Conservation (phyloP, 78 protist genomes). For the Monosiga brevicollis region DNA sequence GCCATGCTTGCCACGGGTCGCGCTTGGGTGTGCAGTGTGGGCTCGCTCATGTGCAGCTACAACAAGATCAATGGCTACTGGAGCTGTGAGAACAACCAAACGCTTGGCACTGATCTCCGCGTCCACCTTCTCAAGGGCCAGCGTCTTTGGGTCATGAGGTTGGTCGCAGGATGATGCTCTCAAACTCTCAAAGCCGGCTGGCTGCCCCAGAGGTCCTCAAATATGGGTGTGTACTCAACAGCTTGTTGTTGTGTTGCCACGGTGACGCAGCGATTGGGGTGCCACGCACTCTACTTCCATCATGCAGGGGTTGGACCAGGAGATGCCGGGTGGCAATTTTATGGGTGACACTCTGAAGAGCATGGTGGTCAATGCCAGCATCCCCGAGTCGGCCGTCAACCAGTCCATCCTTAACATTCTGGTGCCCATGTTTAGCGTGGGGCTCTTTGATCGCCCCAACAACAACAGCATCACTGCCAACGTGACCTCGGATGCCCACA, state of each 20-base stretch:
- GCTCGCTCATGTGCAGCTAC: constrained; percentile 35
- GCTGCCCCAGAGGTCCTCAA: too few relatives aligned
- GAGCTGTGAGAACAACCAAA: constrained; percentile 12
- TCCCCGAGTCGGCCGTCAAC: background rate
- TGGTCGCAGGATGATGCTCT: too few relatives aligned
- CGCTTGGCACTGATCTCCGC: constrained; percentile 3
- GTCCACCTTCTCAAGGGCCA: background rate
- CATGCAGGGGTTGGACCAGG: background rate
- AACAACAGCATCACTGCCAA: background rate
- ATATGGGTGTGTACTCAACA: too few relatives aligned
- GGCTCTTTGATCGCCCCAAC: background rate
- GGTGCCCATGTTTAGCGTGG: background rate
- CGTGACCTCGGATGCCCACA: background rate
- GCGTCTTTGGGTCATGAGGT: background rate
- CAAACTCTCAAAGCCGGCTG: too few relatives aligned
- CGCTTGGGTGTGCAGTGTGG: too few relatives aligned
- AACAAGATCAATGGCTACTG: constrained; percentile 21
- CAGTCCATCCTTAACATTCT: background rate
- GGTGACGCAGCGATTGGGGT: background rate
- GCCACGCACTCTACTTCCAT: background rate
- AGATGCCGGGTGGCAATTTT: background rate
- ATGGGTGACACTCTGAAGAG: background rate
- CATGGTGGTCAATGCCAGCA: background rate
- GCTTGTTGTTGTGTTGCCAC: too few relatives aligned
- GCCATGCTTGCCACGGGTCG: too few relatives aligned